Conservation (phyloP, 352 stramenopile genomes). For the Phytophthora citricola region DNA sequence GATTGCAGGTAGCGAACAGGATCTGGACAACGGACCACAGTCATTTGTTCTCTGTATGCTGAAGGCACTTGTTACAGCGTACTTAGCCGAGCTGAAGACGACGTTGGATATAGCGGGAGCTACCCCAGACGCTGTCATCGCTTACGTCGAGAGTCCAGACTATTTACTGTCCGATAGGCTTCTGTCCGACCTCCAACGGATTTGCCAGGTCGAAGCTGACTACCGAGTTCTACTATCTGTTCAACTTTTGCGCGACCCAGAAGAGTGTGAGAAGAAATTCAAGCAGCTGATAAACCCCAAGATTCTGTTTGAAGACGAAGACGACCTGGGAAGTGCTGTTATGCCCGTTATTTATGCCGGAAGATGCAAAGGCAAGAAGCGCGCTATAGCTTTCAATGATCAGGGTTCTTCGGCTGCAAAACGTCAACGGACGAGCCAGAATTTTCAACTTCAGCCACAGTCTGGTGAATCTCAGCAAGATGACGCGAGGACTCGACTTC, state of each 20-base stretch:
- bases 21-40: slow-evolving; percentile 1
- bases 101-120: slow-evolving; percentile 27
- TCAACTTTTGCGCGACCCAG: slow-evolving; percentile 49
- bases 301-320: slow-evolving; percentile 43
- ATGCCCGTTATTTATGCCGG: background rate
- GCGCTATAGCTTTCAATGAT: slow-evolving; percentile 2
- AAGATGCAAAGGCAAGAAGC: slow-evolving; percentile 39
- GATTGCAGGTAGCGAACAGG: background rate
- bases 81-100: slow-evolving; percentile 38
- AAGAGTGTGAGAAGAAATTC: slow-evolving; percentile 49
- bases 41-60: slow-evolving; percentile 51
- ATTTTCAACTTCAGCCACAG: background rate
- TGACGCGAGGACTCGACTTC: slow-evolving; percentile 44
- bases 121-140: slow-evolving; percentile 15
- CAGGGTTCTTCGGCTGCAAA: slow-evolving; percentile 3
- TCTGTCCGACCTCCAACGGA: slow-evolving; percentile 50
- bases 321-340: background rate
- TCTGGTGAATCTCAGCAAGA: slow-evolving; percentile 31
- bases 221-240: slow-evolving; percentile 68
- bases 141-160: slow-evolving; percentile 33
- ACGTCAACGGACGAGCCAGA: slow-evolving; percentile 11
- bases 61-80: slow-evolving; percentile 37
- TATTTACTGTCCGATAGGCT: slow-evolving; percentile 43
- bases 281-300: slow-evolving; percentile 53
- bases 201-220: slow-evolving; percentile 54